Conservation (phyloP, 257 asterid species). For the Ophiorrhiza pumila region DNA sequence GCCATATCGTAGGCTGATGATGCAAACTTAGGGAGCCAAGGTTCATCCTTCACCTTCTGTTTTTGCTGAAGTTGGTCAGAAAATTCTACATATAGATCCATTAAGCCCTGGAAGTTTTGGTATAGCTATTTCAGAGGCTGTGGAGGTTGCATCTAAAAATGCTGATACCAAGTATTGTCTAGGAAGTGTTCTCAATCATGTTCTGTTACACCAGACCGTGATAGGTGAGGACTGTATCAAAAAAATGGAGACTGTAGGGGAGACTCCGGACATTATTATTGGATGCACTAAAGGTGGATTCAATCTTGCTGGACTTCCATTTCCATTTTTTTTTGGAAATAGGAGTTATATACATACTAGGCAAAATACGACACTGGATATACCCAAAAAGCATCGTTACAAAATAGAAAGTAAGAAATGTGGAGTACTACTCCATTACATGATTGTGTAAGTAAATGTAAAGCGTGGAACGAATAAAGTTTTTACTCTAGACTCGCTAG, state of each 20-base stretch:
- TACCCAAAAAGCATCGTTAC: no score
- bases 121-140: conserved; percentile 95
- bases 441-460: no score
- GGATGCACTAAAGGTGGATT: conserved; percentile 97
- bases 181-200: conserved; percentile 95
- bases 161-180: conserved; percentile 73
- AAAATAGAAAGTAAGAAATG: no score
- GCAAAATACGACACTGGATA: no score
- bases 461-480: no score
- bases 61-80: conserved; percentile 62
- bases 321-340: no score
- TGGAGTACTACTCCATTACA: no score
- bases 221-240: conserved; percentile 94
- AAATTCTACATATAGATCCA: conserved; percentile 58
- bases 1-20: conserved; percentile 92
- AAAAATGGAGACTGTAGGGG: conserved; percentile 83
- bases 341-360: no score
- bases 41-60: conserved; percentile 94
- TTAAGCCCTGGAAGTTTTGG: conserved; percentile 91
- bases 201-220: conserved; percentile 76
- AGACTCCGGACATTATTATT: conserved; percentile 84
- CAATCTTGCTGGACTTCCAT: conserved; percentile 86
- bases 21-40: conserved; percentile 95
- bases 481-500: no score
- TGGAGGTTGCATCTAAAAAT: conserved; percentile 70